Evolutionary conservation across 2,329 filamentous ascomycete species (phyloP).

Genomic region (Alternaria conjuncta): DNA sequence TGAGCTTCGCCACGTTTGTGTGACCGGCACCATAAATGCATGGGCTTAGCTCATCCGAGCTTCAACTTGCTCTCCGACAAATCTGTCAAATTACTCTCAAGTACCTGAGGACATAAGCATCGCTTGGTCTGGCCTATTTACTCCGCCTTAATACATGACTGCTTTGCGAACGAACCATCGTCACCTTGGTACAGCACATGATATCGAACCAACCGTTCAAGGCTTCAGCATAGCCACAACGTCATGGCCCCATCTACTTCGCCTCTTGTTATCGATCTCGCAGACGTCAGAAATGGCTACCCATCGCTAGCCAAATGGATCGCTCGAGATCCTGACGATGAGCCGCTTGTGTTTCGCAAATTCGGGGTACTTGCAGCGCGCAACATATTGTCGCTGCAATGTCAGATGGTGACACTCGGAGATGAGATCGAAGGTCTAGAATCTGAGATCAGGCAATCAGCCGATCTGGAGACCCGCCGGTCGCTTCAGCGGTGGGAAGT

Average conservation of each 20-base stretch:
- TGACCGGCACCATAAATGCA: not conserved
- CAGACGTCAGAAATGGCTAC: slow-evolving; percentile 4
- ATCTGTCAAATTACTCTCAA: not conserved
- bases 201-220: not conserved
- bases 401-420: not conserved
- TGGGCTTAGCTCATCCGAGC: not conserved
- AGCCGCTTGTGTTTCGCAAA: slow-evolving; percentile 25
- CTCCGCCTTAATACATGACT: no score
- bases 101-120: no score
- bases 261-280: not conserved
- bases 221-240: not conserved
- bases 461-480: slow-evolving; percentile 3
- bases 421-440: slow-evolving; percentile 1
- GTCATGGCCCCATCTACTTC: not conserved
- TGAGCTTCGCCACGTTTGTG: not conserved
- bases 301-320: slow-evolving; percentile 23
- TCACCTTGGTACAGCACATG: no score
- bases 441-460: slow-evolving; percentile 5
- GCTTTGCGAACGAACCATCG: no score
- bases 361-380: slow-evolving; percentile 23
- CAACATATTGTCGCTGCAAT: slow-evolving; percentile 4
- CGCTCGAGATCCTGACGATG: slow-evolving; percentile 22
- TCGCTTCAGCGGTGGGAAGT: not conserved
- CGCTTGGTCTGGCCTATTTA: no score
- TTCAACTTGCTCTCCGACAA: not conserved